Conservation (phyloP, 345 rosid species). For the Rhodamnia argentea region DNA sequence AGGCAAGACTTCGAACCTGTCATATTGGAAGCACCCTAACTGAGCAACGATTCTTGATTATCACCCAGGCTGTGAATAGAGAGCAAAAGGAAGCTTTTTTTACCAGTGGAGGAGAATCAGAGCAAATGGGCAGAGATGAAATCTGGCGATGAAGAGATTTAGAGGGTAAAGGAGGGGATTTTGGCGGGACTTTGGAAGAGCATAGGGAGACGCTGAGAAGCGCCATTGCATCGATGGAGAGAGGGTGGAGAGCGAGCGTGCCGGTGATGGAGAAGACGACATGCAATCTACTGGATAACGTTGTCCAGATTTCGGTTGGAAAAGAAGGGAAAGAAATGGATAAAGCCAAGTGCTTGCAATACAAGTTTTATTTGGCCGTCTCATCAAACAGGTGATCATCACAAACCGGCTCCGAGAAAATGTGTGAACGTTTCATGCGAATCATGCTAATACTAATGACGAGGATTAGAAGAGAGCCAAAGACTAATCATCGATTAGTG, state of each 20-base stretch:
- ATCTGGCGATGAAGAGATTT: neutral
- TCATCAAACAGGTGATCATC: neutral
- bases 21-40: neutral
- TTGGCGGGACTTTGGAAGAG: conserved; percentile 14
- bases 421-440: neutral
- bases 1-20: conserved; percentile 4
- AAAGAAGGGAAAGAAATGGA: neutral
- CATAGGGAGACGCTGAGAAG: conserved; percentile 34
- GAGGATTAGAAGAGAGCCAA: neutral
- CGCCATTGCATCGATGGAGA: conserved; percentile 26
- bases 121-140: neutral
- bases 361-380: neutral
- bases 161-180: conserved; percentile 2
- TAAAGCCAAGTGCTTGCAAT: neutral
- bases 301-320: neutral
- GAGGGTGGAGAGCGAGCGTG: neutral
- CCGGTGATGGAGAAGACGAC: neutral
- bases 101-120: neutral
- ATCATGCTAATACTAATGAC: neutral
- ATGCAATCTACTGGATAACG: neutral
- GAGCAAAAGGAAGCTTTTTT: neutral
- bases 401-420: neutral
- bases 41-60: neutral
- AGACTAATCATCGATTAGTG: neutral
- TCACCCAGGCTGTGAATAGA: neutral